Percentiles rank a stretch among this genome's conserved stretches.
These are phyloP conservation scores for Alternaria ventricosa DNA, from an alignment of 2,329 filamentous ascomycete genomes.

Conservation along the genomic window DNA sequence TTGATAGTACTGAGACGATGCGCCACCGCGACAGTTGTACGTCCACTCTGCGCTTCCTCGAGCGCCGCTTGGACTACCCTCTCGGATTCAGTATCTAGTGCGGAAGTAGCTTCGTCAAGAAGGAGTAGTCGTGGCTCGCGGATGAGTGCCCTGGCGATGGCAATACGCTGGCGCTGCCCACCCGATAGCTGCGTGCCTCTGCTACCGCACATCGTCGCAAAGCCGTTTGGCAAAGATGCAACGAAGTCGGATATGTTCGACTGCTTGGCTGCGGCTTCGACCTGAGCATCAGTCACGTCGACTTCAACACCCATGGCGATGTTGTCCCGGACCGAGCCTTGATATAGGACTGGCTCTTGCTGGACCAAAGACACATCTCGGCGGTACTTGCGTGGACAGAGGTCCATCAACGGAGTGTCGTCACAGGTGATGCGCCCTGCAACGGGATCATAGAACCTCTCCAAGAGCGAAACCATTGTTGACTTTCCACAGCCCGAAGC, in stretches of 20 bases:
- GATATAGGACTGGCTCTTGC: slow-evolving; percentile 93
- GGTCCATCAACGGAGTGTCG: slow-evolving; percentile 74
- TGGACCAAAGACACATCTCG: slow-evolving; percentile 84
- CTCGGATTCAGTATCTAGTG: slow-evolving; percentile 57
- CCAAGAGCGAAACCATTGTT: slow-evolving; percentile 87
- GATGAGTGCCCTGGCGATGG: slow-evolving; percentile 88
- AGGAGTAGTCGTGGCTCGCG: slow-evolving; percentile 84
- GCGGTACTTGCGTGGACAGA: slow-evolving; percentile 84
- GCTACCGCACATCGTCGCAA: slow-evolving; percentile 41
- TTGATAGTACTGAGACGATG: slow-evolving; percentile 92
- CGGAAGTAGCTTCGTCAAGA: slow-evolving; percentile 46
- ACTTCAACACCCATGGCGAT: slow-evolving; percentile 72
- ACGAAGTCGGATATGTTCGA: slow-evolving; percentile 45
- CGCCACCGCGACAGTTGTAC: slow-evolving; percentile 93
- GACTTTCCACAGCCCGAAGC: slow-evolving; percentile 93
- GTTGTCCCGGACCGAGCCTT: slow-evolving; percentile 89
- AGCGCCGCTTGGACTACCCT: slow-evolving; percentile 81
- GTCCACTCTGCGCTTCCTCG: slow-evolving; percentile 80
- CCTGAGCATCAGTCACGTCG: slow-evolving; percentile 72
- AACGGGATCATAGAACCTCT: slow-evolving; percentile 92
- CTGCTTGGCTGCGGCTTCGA: slow-evolving; percentile 81
- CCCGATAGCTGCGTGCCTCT: slow-evolving; percentile 58
- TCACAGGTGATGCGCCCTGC: slow-evolving; percentile 81
- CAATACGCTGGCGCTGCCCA: slow-evolving; percentile 93
- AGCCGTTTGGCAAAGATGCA: slow-evolving; percentile 62